A percentile compares a stretch with the other conserved stretches of the same genome.
These are phyloP conservation scores for Globisporangium barbulae DNA, from an alignment of 352 stramenopile genomes.

Conservation along the genomic window DNA sequence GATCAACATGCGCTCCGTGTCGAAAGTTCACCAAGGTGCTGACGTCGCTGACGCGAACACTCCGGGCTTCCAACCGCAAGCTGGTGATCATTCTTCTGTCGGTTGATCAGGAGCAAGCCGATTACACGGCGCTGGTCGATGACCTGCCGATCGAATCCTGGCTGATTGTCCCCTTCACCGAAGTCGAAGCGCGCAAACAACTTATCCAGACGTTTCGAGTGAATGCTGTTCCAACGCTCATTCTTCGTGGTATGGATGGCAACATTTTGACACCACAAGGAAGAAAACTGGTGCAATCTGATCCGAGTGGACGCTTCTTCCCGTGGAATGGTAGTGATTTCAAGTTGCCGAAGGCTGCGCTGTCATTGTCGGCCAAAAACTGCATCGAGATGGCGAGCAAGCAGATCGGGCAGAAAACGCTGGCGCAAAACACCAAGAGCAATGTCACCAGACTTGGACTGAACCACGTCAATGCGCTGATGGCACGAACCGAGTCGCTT, in stretches of 20 bases:
- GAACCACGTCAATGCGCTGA: constrained; percentile 48
- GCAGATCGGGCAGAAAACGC: constrained; percentile 72
- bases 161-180: constrained; percentile 70
- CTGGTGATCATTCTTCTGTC: constrained; percentile 78
- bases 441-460: constrained; percentile 41
- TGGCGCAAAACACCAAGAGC: constrained; percentile 44
- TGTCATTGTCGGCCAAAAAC: constrained; percentile 56
- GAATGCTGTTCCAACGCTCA: constrained; percentile 49
- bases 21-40: constrained; percentile 54
- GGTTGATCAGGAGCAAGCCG: constrained; percentile 60
- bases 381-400: constrained; percentile 69
- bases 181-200: constrained; percentile 67
- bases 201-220: constrained; percentile 67
- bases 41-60: constrained; percentile 37
- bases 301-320: constrained; percentile 59
- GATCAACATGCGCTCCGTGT: constrained; percentile 41
- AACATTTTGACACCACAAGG: constrained; percentile 69
- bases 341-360: constrained; percentile 38
- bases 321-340: constrained; percentile 61
- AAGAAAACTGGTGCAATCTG: constrained; percentile 55
- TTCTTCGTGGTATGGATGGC: constrained; percentile 54
- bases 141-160: constrained; percentile 59
- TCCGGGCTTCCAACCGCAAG: constrained; percentile 40
- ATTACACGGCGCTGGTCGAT: constrained; percentile 46
- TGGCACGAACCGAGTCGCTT: constrained; percentile 43